Base-by-base conservation (phyloP, 768 basidiomycete genomes). In the Collybia sordida region DNA sequence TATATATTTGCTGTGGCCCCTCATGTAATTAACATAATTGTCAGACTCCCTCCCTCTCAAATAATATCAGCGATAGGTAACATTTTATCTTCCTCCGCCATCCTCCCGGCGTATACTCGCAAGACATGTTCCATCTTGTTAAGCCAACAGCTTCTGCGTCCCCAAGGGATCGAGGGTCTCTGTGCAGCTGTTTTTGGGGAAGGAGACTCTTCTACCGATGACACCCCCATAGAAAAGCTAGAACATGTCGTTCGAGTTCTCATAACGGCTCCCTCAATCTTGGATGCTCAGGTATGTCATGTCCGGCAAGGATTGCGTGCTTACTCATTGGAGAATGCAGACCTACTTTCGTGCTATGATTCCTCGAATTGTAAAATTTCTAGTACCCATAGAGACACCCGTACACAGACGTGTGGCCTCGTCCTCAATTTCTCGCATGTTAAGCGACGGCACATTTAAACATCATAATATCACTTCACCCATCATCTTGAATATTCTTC, bases 231-330 rank as follows among this genome's bases (percentile, higher is more conserved):
- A 3, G 81, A 87, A 52, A 90, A 88, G 61, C 72, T 93, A 23
- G 86, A 93, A 51, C 85, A 86, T 48, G 72, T 92, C 25, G 77
- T 88, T 17, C 73, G 71, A 5, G 74, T 90, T 17, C 62, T 97
- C 42, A 73, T 71, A 37, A 69, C 82, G n/a, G 72, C 85, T 11
- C 92, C 93, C 0, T 65, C 77, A 0, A 72, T 69, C 11, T 78
- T 81, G 65, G 65, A 71, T 6, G 63, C 78, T 12, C 71, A 83
- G 69, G 90, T 89, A 57, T 44, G 79, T 60, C 42, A 39, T 23
- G 7, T 34, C n/a, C 39, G 31, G 11, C 14, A 8, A 31, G 15
- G 36, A 7, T 38, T 45, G 12, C 23, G 38, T 3, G 3, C 39
- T 25, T 52, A 9, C 24, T 45, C 22, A 51, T 56, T 9, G 45